Evolutionary conservation across 257 asterid species (phyloP), one percentile per base, ranked within the genome.

Genomic region (Penstemon eatonii): DNA sequence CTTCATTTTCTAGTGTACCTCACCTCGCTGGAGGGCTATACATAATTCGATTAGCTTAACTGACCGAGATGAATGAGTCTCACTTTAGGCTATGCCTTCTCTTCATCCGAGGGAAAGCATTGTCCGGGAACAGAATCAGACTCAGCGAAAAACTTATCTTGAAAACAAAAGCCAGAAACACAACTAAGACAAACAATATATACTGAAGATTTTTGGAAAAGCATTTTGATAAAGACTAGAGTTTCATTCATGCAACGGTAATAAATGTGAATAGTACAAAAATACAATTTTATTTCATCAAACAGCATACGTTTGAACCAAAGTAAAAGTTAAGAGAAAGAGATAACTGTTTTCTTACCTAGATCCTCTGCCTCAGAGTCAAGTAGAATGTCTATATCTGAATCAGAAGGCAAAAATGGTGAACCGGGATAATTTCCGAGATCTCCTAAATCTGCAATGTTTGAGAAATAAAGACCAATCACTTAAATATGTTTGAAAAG

Each of bases 331-430:
- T 60, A 12, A 0, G 11, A 42, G 43, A 49, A 33, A 53, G 65
- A 15, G 63, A 3, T 50, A 15, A 49, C 39, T 47, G 7, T 1
- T 0, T 15, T 46, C 74, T 75, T 82, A 86, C 94, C 89, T 76
- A 83, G 70, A 76, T 83, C 88, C 10, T 83, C 88, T 65, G 79
- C 86, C 51, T 83, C 91, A 64, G 94, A 86, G 67, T 83, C 86
- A 6, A 86, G 94, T 70, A 89, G 81, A 75, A 89, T 80, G 61
- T 89, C 94, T 52, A 89, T 80, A 66, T 89, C 96, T 52, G 96
- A 86, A 74, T 85, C 90, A 9, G 96, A 89, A 50, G 82, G 88
- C 73, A 89, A 75, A 78, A 89, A 89, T 1, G 96, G 91, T 12
- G 94, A 86, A 67, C 89, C 82, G 4, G 88, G 86, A 73, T 86